Evolutionary conservation across 2,329 filamentous ascomycete genomes (phyloP), one percentile per base, ranked within the genome.

Genomic region (Fusarium guadeloupense): DNA sequence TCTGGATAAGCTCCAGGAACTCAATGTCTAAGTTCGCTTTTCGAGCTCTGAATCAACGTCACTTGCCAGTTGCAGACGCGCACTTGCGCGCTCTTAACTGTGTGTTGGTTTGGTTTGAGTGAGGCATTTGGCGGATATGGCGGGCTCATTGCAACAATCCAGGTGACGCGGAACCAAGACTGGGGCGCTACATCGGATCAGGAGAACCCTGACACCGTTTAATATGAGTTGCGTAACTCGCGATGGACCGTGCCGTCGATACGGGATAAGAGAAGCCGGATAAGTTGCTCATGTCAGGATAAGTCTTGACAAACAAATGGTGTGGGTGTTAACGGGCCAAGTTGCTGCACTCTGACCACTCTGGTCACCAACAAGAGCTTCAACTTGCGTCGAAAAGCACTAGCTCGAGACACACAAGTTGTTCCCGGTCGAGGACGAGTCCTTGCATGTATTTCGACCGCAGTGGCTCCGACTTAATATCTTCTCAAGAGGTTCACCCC

Each of bases 291-390:
- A 43, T 56, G 42, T 34, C 23, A 46, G 47, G 28, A 33, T 57
- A 33, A 40, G 31, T 62, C 44, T 48, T 41, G 39, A 25, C 33
- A 53, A 46, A 58, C 45, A 63, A 51, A 65, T 41, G 63, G 60
- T 61, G 66, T 69, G 59, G 47, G 50, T 62, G 47, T 63, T 45
- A 43, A 37, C 54, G 38, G 51, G 34, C 42, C 49, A 55, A 51
- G 28, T 28, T 47, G 60, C 54, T 65, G 66, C 66, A 63, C 37
- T 50, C 31, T 41, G 31, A 30, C 46, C 47, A 60, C 34, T 58
- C 42, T 58, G 21, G 23, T 68, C 65, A 69, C 66, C 66, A 68
- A 68, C 66, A 63, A 67, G 46, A 64, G 28, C 47, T 53, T 54
- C 21, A 33, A 16, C 45, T 59, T 61, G 34, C 45, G 34, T 63